Evolutionary conservation across 177 flowering plant species (phyloP).

Genomic region (Tripterygium wilfordii): DNA sequence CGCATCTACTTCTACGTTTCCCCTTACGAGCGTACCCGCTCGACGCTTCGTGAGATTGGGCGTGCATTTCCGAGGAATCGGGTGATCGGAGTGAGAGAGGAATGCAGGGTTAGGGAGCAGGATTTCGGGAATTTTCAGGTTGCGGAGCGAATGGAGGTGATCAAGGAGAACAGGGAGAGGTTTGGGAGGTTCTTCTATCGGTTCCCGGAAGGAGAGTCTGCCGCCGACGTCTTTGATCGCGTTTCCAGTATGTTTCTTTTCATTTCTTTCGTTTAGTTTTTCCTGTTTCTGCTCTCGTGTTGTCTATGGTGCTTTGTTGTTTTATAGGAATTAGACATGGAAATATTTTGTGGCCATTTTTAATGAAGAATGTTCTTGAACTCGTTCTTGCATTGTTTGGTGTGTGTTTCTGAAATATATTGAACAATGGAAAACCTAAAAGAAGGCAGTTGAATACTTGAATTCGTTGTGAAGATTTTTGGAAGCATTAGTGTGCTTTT

Average conservation of each 20-base stretch:
- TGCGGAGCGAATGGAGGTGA: conserved; percentile 65
- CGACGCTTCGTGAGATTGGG: conserved; percentile 82
- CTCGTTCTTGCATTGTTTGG: too few species aligned
- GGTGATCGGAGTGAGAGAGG: conserved; percentile 86
- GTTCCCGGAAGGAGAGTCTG: conserved; percentile 97
- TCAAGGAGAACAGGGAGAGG: conserved; percentile 64
- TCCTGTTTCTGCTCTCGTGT: too few species aligned
- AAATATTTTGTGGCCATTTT: too few species aligned
- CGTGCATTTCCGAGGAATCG: conserved; percentile 48
- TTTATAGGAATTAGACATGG: too few species aligned
- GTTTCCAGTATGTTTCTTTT: conserved; percentile 63
- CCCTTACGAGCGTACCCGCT: conserved; percentile 77
- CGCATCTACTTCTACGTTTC: conserved; percentile 89
- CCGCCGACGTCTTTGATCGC: conserved; percentile 92
- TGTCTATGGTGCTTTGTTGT: too few species aligned
- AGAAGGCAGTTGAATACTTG: too few species aligned
- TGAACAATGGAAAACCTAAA: too few species aligned
- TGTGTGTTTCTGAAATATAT: too few species aligned
- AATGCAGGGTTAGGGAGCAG: conserved; percentile 84
- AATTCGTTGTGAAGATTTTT: too few species aligned
- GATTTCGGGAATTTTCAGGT: conserved; percentile 98
- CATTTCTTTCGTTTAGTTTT: neutral
- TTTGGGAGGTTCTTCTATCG: conserved; percentile 91
- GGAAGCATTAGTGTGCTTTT: too few species aligned
- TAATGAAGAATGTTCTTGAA: too few species aligned